Conservation (phyloP, 148 eudicot species). For the Fagopyrum tataricum region DNA sequence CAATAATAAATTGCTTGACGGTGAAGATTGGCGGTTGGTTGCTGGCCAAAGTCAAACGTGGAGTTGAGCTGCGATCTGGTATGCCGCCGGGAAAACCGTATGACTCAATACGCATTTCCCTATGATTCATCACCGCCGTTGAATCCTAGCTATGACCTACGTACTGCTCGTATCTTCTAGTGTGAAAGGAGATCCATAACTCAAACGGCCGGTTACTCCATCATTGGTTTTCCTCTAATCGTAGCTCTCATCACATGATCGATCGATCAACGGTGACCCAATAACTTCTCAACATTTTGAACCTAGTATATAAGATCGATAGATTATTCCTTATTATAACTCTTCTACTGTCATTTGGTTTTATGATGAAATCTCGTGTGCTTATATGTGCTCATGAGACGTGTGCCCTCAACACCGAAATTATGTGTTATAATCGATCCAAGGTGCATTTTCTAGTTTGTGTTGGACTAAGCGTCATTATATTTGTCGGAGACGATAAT, state of each 20-base stretch:
- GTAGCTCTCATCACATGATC: not conserved
- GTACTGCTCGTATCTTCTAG: not conserved
- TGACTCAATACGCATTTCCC: not conserved
- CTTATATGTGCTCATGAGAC: too few species aligned
- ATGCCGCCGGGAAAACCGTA: conserved; percentile 1
- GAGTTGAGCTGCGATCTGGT: not conserved
- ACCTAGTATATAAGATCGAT: too few species aligned
- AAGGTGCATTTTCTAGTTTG: too few species aligned
- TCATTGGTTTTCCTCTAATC: not conserved
- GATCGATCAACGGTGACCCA: not conserved
- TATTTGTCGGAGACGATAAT: too few species aligned
- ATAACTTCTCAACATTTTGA: too few species aligned
- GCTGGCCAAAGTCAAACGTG: not conserved
- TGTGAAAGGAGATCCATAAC: not conserved
- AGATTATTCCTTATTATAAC: too few species aligned
- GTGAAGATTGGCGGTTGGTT: not conserved
- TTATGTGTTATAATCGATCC: too few species aligned
- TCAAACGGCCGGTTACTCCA: not conserved
- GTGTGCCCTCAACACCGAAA: too few species aligned
- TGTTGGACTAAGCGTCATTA: too few species aligned
- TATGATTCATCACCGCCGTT: not conserved
- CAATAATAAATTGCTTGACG: not conserved
- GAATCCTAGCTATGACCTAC: not conserved
- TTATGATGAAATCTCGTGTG: too few species aligned
- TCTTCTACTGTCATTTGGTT: too few species aligned